Evolutionary conservation across 2,329 filamentous ascomycete genomes (phyloP), one percentile per base, ranked within the genome.

Genomic region (Aaosphaeria pasadenensis): DNA sequence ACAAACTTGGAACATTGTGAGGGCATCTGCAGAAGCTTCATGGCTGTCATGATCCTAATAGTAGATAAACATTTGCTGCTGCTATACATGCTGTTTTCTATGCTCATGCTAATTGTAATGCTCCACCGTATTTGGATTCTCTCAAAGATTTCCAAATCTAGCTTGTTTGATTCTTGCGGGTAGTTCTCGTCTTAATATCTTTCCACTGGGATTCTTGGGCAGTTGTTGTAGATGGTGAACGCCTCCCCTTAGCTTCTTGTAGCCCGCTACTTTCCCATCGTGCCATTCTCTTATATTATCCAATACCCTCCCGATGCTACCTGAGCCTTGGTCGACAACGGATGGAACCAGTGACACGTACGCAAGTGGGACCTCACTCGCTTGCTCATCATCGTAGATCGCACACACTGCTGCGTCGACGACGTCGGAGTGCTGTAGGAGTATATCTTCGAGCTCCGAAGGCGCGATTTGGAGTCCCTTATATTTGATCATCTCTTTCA

Each of bases 401-500:
- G 59, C 66, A 44, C 66, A 69, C 3, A 71, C 67, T 1, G 61
- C 65, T 6, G 61, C 62, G 32, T 69, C 65, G 1, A 13, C 43
- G 6, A 69, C 64, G 2, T 44, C 17, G 3, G 56, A 52, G 51
- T 68, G 64, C 2, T 57, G 49, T 9, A 58, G 47, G 4, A 69
- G 52, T 6, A 65, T 53, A 1, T 55, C 53, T 41, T 70, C 66
- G n/a, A 70, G 52, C 47, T 70, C 66, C 1, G 61, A 59, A 1
- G 66, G 66, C 2, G 66, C 54, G 5, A 70, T 63, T 50, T 67
- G 64, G 35, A 42, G 55, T 39, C 63, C 63, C 46, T 64, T 65
- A 39, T 64, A 64, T 46, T 67, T 67, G 50, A 67, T 65, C 5
- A 64, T 48, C 41, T 69, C 65, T 31, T 68, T 69, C 50, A 67